Percentiles rank a stretch among this genome's conserved stretches.
These are phyloP conservation scores for Aspergillus asperescens DNA, from an alignment of 495 filamentous ascomycete species.

Conservation along the genomic window DNA sequence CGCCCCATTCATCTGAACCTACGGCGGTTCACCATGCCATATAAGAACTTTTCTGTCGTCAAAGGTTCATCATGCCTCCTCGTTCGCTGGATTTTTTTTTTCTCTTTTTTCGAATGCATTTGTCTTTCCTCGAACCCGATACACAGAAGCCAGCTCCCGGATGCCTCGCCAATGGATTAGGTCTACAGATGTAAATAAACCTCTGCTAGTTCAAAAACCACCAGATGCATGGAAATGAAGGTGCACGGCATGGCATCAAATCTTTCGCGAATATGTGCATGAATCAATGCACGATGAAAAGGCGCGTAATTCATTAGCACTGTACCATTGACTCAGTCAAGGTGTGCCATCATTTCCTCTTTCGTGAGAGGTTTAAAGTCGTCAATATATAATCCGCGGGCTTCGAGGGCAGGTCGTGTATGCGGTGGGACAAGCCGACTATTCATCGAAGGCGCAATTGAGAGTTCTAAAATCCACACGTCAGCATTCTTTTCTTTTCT, in stretches of 20 bases:
- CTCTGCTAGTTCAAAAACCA: conserved; percentile 28
- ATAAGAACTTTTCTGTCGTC: conserved; percentile 31
- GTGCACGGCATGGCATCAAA: conserved; percentile 33
- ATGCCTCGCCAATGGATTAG: conserved; percentile 21
- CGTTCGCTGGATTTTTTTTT: conserved; percentile 5
- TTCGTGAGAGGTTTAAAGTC: conserved; percentile 86
- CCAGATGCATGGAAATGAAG: conserved; percentile 33
- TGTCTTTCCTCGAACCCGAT: conserved; percentile 18
- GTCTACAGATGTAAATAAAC: conserved; percentile 20
- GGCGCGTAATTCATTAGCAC: conserved; percentile 41
- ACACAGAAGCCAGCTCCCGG: conserved; percentile 29
- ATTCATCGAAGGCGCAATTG: conserved; percentile 85
- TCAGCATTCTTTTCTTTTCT: too few species aligned
- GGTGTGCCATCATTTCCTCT: conserved; percentile 94
- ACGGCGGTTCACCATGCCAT: conserved; percentile 28
- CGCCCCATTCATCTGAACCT: conserved; percentile 31
- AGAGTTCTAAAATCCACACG: conserved; percentile 64
- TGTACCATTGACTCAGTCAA: conserved; percentile 66
- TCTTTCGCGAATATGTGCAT: conserved; percentile 28
- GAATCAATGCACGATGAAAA: conserved; percentile 24
- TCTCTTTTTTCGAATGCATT: conserved; percentile 12
- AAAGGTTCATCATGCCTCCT: conserved; percentile 18
- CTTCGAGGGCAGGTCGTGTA: conserved; percentile 64
- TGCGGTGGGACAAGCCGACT: conserved; percentile 80
- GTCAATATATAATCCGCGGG: conserved; percentile 83